These are phyloP conservation scores for Penicillium sp. DNA, from an alignment of 2,329 filamentous ascomycete species.

Conservation along the genomic window DNA sequence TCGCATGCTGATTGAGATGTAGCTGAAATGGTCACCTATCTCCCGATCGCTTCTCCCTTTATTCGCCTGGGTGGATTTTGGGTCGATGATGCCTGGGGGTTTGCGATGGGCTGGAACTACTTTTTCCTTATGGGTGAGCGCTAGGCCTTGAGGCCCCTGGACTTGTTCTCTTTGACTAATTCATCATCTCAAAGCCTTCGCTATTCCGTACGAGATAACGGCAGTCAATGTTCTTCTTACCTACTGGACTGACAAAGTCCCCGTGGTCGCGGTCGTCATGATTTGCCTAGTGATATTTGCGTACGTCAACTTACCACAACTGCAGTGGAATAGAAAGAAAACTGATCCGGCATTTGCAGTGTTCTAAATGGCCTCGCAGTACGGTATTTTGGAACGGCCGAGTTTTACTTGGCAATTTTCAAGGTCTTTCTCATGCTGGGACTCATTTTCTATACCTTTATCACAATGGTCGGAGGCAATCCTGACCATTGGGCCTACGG, in stretches of 20 bases:
- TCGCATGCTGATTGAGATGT: neutral
- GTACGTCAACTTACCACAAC: conserved; percentile 14
- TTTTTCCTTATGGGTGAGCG: conserved; percentile 26
- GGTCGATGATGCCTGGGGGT: conserved; percentile 33
- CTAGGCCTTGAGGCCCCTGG: neutral
- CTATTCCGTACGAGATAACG: conserved; percentile 10
- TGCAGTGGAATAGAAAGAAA: neutral
- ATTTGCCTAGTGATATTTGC: conserved; percentile 42
- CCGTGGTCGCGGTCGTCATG: conserved; percentile 39
- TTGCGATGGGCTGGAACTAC: conserved; percentile 34
- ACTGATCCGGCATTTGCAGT: neutral
- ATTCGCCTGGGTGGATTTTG: conserved; percentile 28
- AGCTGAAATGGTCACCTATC: conserved; percentile 35
- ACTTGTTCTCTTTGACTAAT: neutral
- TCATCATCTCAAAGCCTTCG: neutral
- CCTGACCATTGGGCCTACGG: conserved; percentile 68
- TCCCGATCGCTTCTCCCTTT: conserved; percentile 32
- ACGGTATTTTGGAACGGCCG: conserved; percentile 46
- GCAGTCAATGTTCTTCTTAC: conserved; percentile 17
- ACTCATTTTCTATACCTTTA: conserved; percentile 58
- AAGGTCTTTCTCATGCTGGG: conserved; percentile 43
- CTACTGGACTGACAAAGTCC: conserved; percentile 19
- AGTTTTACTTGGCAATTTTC: conserved; percentile 50
- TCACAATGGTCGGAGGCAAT: conserved; percentile 80
- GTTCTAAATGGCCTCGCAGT: conserved; percentile 48